These are phyloP conservation scores for Naganishia vaughanmartiniae DNA, from an alignment of 768 basidiomycete genomes.

Conservation along the genomic window DNA sequence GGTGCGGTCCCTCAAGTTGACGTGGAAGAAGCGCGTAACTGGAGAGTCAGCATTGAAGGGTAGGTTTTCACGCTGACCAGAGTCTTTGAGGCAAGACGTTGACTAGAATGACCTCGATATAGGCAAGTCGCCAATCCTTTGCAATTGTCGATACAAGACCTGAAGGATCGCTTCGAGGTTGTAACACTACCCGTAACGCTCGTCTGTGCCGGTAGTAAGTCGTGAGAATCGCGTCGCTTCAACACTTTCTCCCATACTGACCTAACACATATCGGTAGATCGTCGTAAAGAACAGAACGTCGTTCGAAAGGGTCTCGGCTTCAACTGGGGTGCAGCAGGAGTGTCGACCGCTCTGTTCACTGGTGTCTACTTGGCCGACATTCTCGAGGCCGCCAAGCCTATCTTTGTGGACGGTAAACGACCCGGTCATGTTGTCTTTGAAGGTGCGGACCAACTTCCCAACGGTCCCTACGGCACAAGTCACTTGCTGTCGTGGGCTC, in stretches of 20 bases:
- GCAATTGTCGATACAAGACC: slow-evolving; percentile 55
- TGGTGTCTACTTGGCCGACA: slow-evolving; percentile 61
- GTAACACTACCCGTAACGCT: slow-evolving; percentile 64
- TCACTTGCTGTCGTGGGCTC: slow-evolving; percentile 57
- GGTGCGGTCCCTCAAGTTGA: slow-evolving; percentile 61
- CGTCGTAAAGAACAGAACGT: slow-evolving; percentile 67
- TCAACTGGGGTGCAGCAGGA: slow-evolving; percentile 40
- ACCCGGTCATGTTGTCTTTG: slow-evolving; percentile 61
- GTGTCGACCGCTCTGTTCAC: slow-evolving; percentile 62
- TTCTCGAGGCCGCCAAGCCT: slow-evolving; percentile 58
- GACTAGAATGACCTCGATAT: slow-evolving; percentile 36
- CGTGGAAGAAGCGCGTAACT: slow-evolving; percentile 52
- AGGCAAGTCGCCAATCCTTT: slow-evolving; percentile 35
- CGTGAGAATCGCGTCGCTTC: not conserved
- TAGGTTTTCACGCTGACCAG: slow-evolving; percentile 45
- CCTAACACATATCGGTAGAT: slow-evolving; percentile 38
- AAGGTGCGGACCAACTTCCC: slow-evolving; percentile 61
- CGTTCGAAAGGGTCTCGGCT: slow-evolving; percentile 57
- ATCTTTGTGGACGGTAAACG: slow-evolving; percentile 42
- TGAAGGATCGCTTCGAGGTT: slow-evolving; percentile 57
- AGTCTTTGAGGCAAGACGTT: not conserved
- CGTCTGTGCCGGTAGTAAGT: slow-evolving; percentile 61
- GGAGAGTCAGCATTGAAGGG: slow-evolving; percentile 58
- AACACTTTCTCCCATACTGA: not conserved
- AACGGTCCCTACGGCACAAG: slow-evolving; percentile 64